phyloP scores from a whole-genome alignment of 1,139 yeast species.

The Yamadazyma dushanensis region DNA sequence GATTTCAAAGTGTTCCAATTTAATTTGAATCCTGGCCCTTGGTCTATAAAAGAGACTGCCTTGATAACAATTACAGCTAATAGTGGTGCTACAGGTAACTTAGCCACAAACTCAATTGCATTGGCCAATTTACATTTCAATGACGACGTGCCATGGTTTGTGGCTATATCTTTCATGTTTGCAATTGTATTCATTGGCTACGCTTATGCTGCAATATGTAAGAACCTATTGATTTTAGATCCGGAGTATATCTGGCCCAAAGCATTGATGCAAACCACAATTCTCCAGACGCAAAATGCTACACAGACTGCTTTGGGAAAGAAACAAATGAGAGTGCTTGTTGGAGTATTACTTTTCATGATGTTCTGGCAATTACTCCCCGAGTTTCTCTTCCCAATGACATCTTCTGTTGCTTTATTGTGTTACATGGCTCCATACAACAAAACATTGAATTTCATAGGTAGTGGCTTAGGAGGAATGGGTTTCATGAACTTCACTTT shows the following conservation, averaged over 20 bases:
- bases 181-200: conserved; percentile 49
- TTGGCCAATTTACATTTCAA: conserved; percentile 41
- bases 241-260: conserved; percentile 48
- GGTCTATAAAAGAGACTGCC: conserved; percentile 48
- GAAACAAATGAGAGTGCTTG: conserved; percentile 36
- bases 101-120: conserved; percentile 42
- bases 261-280: conserved; percentile 48
- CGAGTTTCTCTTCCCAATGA: conserved; percentile 40
- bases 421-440: conserved; percentile 47
- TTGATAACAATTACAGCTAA: conserved; percentile 46
- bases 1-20: conserved; percentile 6
- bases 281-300: conserved; percentile 33
- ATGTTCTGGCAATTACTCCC: conserved; percentile 46
- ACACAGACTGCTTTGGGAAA: conserved; percentile 16
- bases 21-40: conserved; percentile 42
- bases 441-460: conserved; percentile 36
- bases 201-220: conserved; percentile 47
- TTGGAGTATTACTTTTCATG: conserved; percentile 27
- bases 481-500: conserved; percentile 42
- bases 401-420: conserved; percentile 39
- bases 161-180: conserved; percentile 43
- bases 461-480: conserved; percentile 49
- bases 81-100: conserved; percentile 47
- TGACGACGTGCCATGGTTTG: conserved; percentile 27
- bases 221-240: conserved; percentile 40